Conservation (phyloP, 2,329 filamentous ascomycete genomes). For the Coniochaeta sp. region DNA sequence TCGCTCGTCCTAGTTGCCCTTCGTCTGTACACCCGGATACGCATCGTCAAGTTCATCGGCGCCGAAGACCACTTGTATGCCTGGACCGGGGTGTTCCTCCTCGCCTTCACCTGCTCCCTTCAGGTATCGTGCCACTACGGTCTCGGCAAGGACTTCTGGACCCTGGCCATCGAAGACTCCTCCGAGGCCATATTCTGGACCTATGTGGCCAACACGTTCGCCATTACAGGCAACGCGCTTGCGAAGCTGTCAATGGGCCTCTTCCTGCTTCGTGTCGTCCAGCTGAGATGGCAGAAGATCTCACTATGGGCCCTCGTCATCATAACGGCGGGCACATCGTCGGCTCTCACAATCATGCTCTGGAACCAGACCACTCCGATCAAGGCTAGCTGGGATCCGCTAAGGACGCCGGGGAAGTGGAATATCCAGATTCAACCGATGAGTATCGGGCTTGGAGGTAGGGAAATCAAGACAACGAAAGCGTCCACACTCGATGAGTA, state of each 20-base stretch:
- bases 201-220: constrained; percentile 28
- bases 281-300: constrained; percentile 23
- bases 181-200: constrained; percentile 30
- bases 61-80: constrained; percentile 27
- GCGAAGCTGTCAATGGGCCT: constrained; percentile 30
- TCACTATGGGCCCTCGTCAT: constrained; percentile 23
- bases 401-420: constrained; percentile 25
- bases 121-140: constrained; percentile 26
- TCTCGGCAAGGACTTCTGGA: constrained; percentile 24
- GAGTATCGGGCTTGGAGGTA: constrained; percentile 27
- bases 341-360: constrained; percentile 24
- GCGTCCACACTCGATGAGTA: not conserved
- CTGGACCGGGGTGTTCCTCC: constrained; percentile 25
- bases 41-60: constrained; percentile 26
- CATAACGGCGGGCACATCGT: constrained; percentile 22
- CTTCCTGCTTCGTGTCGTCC: constrained; percentile 29
- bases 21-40: constrained; percentile 27
- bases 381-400: constrained; percentile 26
- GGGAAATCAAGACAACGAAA: not conserved
- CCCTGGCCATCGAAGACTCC: constrained; percentile 18
- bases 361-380: constrained; percentile 29
- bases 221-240: constrained; percentile 27
- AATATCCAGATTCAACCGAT: constrained; percentile 26
- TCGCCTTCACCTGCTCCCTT: constrained; percentile 24
- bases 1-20: constrained; percentile 23